A percentile compares a stretch with the other conserved stretches of the same genome.
These are phyloP conservation scores for Saksenaea oblongispora DNA, from an alignment of 371 early-diverging fungal genomes.

Conservation along the genomic window DNA sequence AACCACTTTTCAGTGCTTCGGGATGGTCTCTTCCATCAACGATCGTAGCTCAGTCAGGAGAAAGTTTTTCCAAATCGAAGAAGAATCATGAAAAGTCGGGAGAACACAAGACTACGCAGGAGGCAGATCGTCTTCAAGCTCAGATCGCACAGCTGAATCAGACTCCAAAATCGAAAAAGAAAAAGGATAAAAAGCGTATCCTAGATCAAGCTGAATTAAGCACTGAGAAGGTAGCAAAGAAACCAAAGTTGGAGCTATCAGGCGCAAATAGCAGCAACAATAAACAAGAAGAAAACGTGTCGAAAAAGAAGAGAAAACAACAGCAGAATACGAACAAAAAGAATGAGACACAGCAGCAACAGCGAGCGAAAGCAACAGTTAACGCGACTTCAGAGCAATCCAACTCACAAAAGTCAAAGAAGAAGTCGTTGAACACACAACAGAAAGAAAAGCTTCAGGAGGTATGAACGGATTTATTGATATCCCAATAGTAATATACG, in stretches of 20 bases:
- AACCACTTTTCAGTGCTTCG: constrained; percentile 38
- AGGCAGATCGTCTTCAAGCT: constrained; percentile 36
- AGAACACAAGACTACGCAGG: constrained; percentile 17
- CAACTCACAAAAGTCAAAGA: neutral
- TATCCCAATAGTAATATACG: neutral
- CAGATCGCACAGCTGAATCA: constrained; percentile 25
- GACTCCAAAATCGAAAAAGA: neutral
- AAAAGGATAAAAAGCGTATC: constrained; percentile 9
- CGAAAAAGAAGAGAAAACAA: constrained; percentile 11
- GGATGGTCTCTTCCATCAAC: constrained; percentile 41
- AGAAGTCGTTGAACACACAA: neutral
- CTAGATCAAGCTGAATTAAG: neutral
- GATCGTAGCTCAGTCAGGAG: constrained; percentile 22
- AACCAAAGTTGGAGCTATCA: neutral
- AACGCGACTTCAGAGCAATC: neutral
- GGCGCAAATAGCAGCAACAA: neutral
- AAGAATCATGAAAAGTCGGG: constrained; percentile 11
- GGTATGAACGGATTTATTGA: constrained; percentile 11
- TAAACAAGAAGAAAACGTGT: constrained; percentile 2
- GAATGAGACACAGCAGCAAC: neutral
- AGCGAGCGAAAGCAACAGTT: neutral
- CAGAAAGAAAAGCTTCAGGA: constrained; percentile 31
- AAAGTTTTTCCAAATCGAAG: constrained; percentile 4
- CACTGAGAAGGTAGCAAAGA: neutral
- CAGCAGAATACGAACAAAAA: neutral